Evolutionary conservation across 805 yeast genomes (phyloP), one percentile per base, ranked within the genome.

Genomic region (Brettanomyces custersianus): DNA sequence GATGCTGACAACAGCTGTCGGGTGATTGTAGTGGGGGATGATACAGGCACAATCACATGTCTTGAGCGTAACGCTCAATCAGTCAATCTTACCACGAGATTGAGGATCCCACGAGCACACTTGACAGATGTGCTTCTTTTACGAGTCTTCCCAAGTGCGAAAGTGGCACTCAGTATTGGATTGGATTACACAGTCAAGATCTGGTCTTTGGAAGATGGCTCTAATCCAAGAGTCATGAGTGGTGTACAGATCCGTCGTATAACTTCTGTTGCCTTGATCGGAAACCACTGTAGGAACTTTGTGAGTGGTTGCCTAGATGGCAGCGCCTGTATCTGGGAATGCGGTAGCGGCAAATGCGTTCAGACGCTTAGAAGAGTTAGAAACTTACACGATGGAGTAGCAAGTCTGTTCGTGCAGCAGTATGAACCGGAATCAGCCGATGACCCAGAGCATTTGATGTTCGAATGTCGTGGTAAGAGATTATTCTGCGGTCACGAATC

Each of bases 311-410:
- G 74, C 5, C 35, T 42, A 4, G 83, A 75, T 51, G 84, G 84
- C 1, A 48, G 70, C 0, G 60, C 79, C 1, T 63, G 59, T 29
- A 48, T 84, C 25, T 82, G 87, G 88, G 90, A 81, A 46, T 72
- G 85, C 51, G 78, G 82, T 0, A 48, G 68, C 1, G 85, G 79
- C 1, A 36, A 47, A 15, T 46, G 56, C 7, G 49, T 80, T 4
- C 57, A 66, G 45, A 54, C 60, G 25, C 63, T 73, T 35, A 41
- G 46, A 6, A 59, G 72, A 26, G 50, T 47, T 8, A 59, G 55
- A 24, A 55, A 59, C 15, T 31, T 55, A 2, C 37, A 40, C 3
- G 73, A 68, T 44, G 63, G 62, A 0, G 52, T 65, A 1, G 57
- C 35, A 4, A 40, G 44, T 17, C 25, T 61, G 30, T 4, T 11